A percentile compares a stretch with the other conserved stretches of the same genome.
Evolutionary conservation across 73 alveolate genomes (phyloP).

Genomic region (Uronychia setigera): DNA sequence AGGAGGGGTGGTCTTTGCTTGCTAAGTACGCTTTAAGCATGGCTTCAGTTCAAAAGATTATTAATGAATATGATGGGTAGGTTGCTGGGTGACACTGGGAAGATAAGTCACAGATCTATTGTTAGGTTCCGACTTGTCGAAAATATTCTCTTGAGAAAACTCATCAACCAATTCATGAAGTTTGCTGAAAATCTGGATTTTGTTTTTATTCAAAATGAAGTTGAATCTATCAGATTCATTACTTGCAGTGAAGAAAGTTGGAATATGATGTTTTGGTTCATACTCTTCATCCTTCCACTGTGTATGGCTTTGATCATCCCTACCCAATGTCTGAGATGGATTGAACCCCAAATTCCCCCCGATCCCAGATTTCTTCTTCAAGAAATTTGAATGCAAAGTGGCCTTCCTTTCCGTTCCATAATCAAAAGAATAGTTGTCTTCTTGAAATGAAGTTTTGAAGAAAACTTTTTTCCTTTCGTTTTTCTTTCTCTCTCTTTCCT

Average conservation of each 20-base stretch:
- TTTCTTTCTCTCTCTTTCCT: no score
- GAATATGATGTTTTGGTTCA: no score
- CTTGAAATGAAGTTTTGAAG: neutral
- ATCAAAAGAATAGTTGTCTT: no score
- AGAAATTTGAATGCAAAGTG: no score
- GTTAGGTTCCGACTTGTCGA: neutral
- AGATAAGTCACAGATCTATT: neutral
- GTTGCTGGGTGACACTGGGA: neutral
- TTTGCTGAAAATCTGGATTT: neutral
- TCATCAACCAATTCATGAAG: neutral
- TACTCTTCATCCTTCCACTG: neutral
- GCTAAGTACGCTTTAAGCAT: no score
- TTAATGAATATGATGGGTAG: neutral
- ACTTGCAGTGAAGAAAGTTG: no score
- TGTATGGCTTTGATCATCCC: neutral
- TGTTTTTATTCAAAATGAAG: neutral
- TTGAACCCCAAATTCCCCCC: no score
- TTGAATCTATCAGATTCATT: neutral
- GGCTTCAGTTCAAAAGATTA: neutral
- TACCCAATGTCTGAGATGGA: no score
- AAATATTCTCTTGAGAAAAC: neutral
- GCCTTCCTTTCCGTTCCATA: no score
- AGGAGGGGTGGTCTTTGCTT: no score
- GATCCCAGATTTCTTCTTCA: no score
- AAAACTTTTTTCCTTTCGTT: neutral